A percentile compares a stretch with the other conserved stretches of the same genome.
Conservation (phyloP, 163 green algal species). For the Chloroidium sp. region DNA sequence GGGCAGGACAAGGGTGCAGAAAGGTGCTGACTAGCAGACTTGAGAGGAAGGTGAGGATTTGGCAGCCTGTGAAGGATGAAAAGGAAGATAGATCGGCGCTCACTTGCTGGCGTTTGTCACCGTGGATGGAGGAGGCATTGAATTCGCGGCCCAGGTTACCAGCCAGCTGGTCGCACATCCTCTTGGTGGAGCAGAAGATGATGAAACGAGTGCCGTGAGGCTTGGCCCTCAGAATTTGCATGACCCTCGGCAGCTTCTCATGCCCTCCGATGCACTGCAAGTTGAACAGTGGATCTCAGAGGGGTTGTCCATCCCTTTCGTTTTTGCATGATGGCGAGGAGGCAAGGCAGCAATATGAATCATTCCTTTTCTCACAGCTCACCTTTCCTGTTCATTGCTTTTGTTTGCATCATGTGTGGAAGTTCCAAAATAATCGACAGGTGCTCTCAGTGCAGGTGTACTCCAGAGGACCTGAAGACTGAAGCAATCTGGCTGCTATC, state of each 20-base stretch:
- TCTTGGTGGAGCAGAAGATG: constrained; percentile 86
- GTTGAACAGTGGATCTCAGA: too few relatives aligned
- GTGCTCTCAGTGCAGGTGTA: too few relatives aligned
- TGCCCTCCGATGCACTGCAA: constrained; percentile 46
- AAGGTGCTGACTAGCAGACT: background rate
- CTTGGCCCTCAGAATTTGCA: constrained; percentile 47
- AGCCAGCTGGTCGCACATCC: constrained; percentile 77
- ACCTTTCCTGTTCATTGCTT: too few relatives aligned
- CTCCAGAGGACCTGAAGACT: too few relatives aligned
- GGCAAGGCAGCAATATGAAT: too few relatives aligned
- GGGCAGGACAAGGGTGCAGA: too few relatives aligned
- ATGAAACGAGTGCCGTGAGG: constrained; percentile 62
- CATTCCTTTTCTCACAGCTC: too few relatives aligned
- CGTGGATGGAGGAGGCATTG: constrained; percentile 80
- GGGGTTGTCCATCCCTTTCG: too few relatives aligned
- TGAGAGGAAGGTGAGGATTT: constrained; percentile 7
- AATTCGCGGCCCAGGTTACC: constrained; percentile 15
- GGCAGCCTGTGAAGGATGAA: constrained; percentile 56
- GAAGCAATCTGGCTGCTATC: too few relatives aligned
- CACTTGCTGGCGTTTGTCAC: constrained; percentile 91
- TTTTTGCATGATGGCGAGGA: too few relatives aligned
- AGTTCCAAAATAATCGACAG: too few relatives aligned
- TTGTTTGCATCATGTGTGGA: too few relatives aligned
- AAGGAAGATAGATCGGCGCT: constrained; percentile 87
- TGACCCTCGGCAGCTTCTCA: constrained; percentile 47